A percentile compares a stretch with the other conserved stretches of the same genome.
phyloP scores from a whole-genome alignment of 345 rosid genomes.

The Aquilaria sinensis region DNA sequence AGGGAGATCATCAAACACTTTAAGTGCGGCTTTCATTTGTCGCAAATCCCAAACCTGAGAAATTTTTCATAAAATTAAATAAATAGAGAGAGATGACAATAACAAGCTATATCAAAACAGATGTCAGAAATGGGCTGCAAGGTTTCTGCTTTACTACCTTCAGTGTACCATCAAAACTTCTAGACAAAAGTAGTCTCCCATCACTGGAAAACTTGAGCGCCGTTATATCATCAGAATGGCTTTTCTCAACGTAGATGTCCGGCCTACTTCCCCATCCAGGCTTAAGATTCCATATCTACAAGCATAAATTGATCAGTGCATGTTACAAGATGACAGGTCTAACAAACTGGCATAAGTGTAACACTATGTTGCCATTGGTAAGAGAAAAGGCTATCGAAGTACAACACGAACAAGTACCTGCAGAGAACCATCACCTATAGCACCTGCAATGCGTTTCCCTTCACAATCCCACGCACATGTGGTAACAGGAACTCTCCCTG shows the following conservation, averaged over 20 bases:
- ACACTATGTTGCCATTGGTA: neutral
- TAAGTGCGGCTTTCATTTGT: conserved; percentile 64
- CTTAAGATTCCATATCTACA: conserved; percentile 87
- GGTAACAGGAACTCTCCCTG: conserved; percentile 93
- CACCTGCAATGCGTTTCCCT: conserved; percentile 91
- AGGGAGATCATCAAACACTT: conserved; percentile 82
- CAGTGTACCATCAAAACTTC: conserved; percentile 85
- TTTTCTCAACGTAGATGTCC: conserved; percentile 65
- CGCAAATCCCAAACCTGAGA: conserved; percentile 95
- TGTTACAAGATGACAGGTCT: conserved; percentile 3
- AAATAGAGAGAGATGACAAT: neutral
- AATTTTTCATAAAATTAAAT: conserved; percentile 13
- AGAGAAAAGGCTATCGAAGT: neutral
- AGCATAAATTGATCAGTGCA: conserved; percentile 6
- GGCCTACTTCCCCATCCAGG: conserved; percentile 99
- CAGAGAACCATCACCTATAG: conserved; percentile 88
- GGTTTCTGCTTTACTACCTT: conserved; percentile 43
- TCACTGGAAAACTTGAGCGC: conserved; percentile 88
- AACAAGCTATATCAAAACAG: conserved; percentile 3
- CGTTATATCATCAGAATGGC: conserved; percentile 91
- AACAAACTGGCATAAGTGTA: neutral
- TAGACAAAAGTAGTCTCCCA: conserved; percentile 62
- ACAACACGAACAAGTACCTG: conserved; percentile 50
- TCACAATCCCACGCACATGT: conserved; percentile 93
- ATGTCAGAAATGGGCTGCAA: neutral